phyloP scores from a whole-genome alignment of 2,329 filamentous ascomycete genomes.

The Daldinia sp. region DNA sequence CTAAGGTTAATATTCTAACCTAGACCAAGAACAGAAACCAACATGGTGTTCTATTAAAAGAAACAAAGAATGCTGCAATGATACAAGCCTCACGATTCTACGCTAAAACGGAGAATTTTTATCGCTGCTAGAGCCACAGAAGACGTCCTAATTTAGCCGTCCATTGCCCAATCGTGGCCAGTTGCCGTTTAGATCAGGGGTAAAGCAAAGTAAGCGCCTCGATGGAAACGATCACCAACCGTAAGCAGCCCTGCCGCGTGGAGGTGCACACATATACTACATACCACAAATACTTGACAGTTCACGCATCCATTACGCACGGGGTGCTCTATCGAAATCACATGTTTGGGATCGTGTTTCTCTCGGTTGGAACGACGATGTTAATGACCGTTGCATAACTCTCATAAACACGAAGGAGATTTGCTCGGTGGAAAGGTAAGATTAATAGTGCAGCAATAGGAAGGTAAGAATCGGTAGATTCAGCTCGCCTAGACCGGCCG shows the following conservation, averaged over 20 bases:
- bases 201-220: conserved; percentile 5
- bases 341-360: not conserved
- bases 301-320: not conserved
- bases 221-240: conserved; percentile 4
- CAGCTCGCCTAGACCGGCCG: conserved; percentile 10
- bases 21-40: conserved; percentile 1
- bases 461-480: conserved; percentile 16
- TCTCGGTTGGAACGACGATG: not conserved
- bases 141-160: not conserved
- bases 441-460: conserved; percentile 24
- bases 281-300: not conserved
- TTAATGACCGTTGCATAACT: not conserved
- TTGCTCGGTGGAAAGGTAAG: not conserved
- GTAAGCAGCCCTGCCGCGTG: conserved; percentile 27
- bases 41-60: conserved; percentile 6
- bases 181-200: conserved; percentile 12
- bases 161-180: not conserved
- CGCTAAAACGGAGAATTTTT: not conserved
- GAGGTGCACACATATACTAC: not conserved
- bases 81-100: not conserved
- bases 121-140: not conserved
- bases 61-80: not conserved
- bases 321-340: not conserved
- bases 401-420: not conserved
- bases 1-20: not conserved